These are phyloP conservation scores for Amylostereum areolatum DNA, from an alignment of 1,284 basidiomycete genomes.

Conservation along the genomic window DNA sequence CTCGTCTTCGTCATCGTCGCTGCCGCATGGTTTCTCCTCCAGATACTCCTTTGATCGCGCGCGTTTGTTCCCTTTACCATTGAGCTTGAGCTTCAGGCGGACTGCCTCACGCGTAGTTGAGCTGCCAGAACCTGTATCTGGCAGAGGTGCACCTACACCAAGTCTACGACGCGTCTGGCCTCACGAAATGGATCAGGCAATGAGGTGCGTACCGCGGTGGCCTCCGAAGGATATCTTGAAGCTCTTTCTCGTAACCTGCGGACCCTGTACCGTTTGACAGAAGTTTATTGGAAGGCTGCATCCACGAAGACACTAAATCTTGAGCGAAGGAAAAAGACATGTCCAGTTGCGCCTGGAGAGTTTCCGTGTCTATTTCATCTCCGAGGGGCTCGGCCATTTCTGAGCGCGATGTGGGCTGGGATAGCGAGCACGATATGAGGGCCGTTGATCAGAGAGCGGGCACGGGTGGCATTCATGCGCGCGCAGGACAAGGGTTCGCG, in stretches of 20 bases:
- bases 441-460: too few species aligned
- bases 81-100: slow-evolving; percentile 50
- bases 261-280: slow-evolving; percentile 13
- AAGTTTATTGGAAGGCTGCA: slow-evolving; percentile 40
- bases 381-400: slow-evolving; percentile 8
- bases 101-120: slow-evolving; percentile 36
- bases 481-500: too few species aligned
- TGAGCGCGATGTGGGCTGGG: too few species aligned
- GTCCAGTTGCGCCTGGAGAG: slow-evolving; percentile 70
- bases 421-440: too few species aligned
- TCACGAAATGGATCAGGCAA: slow-evolving; percentile 1
- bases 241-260: slow-evolving; percentile 43
- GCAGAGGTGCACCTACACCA: slow-evolving; percentile 61
- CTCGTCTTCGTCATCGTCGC: slow-evolving; percentile 44
- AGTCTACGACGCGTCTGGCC: slow-evolving; percentile 35
- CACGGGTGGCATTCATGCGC: too few species aligned
- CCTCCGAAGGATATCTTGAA: slow-evolving; percentile 58
- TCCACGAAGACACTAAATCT: slow-evolving; percentile 67
- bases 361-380: slow-evolving; percentile 54
- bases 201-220: slow-evolving; percentile 53
- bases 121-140: slow-evolving; percentile 34
- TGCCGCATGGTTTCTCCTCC: slow-evolving; percentile 17
- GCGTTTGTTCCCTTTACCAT: slow-evolving; percentile 36
- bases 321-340: slow-evolving; percentile 71
- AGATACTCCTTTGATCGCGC: slow-evolving; percentile 23